Percentiles rank a stretch among this genome's conserved stretches.
Conservation (phyloP, 371 early-diverging fungal genomes). For the Saksenaea oblongispora region DNA sequence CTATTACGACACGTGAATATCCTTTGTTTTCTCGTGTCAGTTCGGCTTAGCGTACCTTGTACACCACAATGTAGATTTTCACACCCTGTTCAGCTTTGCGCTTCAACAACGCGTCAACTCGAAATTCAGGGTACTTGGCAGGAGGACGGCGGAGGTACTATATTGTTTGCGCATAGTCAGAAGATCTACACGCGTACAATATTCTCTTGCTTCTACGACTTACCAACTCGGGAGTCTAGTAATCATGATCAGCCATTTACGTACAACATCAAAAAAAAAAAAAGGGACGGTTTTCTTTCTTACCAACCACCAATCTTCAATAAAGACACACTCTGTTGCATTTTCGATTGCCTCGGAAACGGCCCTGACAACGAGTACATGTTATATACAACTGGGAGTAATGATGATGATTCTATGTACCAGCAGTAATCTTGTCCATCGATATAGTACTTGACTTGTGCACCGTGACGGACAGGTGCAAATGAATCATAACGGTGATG, state of each 20-base stretch:
- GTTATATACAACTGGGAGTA: not conserved
- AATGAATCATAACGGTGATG: slow-evolving; percentile 80
- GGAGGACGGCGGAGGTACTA: slow-evolving; percentile 84
- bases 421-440: slow-evolving; percentile 87
- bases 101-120: slow-evolving; percentile 83
- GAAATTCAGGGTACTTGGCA: slow-evolving; percentile 70
- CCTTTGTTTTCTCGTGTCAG: not conserved
- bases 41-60: slow-evolving; percentile 58
- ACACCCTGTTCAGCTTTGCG: slow-evolving; percentile 89
- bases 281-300: slow-evolving; percentile 7
- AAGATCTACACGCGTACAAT: not conserved
- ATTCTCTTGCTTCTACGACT: not conserved
- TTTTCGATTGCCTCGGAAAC: slow-evolving; percentile 77
- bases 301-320: slow-evolving; percentile 94
- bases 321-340: slow-evolving; percentile 79
- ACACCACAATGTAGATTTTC: slow-evolving; percentile 86
- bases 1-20: slow-evolving; percentile 19
- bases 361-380: slow-evolving; percentile 36
- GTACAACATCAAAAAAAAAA: slow-evolving; percentile 6
- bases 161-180: not conserved
- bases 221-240: slow-evolving; percentile 53
- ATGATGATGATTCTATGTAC: slow-evolving; percentile 7
- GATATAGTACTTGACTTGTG: slow-evolving; percentile 72
- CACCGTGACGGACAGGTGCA: slow-evolving; percentile 75
- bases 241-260: not conserved